phyloP scores from a whole-genome alignment of 371 early-diverging fungal species.

The Nematocida minor region DNA sequence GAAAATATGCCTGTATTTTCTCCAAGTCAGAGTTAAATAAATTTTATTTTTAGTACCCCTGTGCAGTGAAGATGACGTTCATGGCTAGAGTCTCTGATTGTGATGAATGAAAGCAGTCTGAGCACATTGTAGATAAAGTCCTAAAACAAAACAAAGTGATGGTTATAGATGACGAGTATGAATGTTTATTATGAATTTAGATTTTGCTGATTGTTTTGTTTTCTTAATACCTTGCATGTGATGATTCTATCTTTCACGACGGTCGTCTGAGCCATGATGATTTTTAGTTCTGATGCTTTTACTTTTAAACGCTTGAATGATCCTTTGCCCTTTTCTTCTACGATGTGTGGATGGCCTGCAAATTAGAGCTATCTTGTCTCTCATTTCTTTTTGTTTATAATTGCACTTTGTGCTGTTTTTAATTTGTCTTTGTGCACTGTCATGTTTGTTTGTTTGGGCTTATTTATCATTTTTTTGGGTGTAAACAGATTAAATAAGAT shows the following conservation, averaged over 20 bases:
- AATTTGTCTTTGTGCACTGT: neutral
- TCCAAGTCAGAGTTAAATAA: no score
- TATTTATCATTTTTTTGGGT: neutral
- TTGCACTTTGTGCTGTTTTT: neutral
- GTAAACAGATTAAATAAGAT: neutral
- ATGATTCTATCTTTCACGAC: slow-evolving; percentile 51
- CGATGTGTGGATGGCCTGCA: no score
- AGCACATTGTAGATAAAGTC: slow-evolving; percentile 13
- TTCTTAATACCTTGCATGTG: slow-evolving; percentile 24
- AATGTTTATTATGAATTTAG: neutral
- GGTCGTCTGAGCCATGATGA: slow-evolving; percentile 52
- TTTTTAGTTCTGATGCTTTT: slow-evolving; percentile 33
- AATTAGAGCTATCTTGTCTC: neutral
- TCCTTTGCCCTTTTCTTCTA: no score
- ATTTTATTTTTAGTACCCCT: slow-evolving; percentile 28
- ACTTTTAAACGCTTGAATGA: slow-evolving; percentile 5
- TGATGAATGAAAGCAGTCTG: slow-evolving; percentile 35
- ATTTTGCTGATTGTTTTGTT: slow-evolving; percentile 27
- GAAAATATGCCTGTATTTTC: no score
- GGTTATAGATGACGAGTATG: slow-evolving; percentile 55
- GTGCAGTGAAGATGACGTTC: slow-evolving; percentile 47
- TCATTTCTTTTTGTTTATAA: neutral
- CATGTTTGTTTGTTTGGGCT: slow-evolving; percentile 11
- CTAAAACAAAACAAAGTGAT: slow-evolving; percentile 23
- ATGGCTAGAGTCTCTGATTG: slow-evolving; percentile 51